phyloP scores from a whole-genome alignment of 2,329 filamentous ascomycete genomes.

The Aspergillaceae sp. region DNA sequence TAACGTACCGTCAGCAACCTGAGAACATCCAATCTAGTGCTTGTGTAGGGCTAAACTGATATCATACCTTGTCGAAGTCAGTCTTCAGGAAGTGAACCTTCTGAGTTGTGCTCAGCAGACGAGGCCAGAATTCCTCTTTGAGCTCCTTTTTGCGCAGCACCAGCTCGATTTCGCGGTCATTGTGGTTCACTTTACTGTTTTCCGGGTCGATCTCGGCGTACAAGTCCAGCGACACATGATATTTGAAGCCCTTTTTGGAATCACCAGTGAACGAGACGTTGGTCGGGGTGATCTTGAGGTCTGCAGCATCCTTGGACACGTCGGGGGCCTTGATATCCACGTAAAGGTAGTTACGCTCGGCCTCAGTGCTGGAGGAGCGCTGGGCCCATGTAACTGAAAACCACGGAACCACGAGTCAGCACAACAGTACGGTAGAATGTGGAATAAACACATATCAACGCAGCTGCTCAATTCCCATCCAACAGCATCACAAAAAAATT shows the following conservation, averaged over 20 bases:
- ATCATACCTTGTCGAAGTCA: conserved; percentile 82
- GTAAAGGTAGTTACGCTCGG: conserved; percentile 89
- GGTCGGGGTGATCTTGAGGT: conserved; percentile 73
- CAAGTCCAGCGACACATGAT: conserved; percentile 78
- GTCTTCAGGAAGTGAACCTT: conserved; percentile 96
- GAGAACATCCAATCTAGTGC: neutral
- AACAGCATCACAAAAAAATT: neutral
- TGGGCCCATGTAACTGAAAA: conserved; percentile 88
- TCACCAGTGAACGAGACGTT: conserved; percentile 73
- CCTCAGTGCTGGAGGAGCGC: conserved; percentile 72
- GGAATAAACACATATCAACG: neutral
- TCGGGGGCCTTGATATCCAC: conserved; percentile 85
- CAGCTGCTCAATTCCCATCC: neutral
- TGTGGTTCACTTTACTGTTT: conserved; percentile 81
- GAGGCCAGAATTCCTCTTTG: conserved; percentile 90
- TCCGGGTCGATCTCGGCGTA: conserved; percentile 82
- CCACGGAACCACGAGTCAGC: conserved; percentile 8
- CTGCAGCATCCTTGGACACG: conserved; percentile 63
- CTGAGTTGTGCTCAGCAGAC: conserved; percentile 80
- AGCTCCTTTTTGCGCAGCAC: conserved; percentile 96
- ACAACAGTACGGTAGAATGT: neutral
- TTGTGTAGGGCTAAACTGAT: neutral
- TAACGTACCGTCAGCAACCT: conserved; percentile 8
- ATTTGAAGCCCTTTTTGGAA: conserved; percentile 79
- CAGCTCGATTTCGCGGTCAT: conserved; percentile 75